Evolutionary conservation across 139 green algal species (phyloP).

Genomic region (Astrephomene gubernaculifera): DNA sequence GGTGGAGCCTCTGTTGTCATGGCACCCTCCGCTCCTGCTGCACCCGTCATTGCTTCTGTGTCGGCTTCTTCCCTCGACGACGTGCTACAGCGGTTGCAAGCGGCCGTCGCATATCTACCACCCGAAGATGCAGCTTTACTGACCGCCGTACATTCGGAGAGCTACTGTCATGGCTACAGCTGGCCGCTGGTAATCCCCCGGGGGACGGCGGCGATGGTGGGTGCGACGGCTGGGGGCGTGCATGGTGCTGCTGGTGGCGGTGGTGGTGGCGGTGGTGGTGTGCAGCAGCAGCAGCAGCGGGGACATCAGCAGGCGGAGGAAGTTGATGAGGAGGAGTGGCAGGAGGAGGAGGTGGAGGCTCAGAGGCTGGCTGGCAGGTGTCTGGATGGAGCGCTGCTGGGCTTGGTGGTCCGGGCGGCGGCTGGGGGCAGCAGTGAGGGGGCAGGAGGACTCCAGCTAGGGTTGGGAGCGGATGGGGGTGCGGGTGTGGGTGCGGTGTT

Average conservation of each 20-base stretch:
- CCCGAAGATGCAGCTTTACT: not conserved
- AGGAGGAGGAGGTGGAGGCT: slow-evolving; percentile 12
- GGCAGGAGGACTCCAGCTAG: no score
- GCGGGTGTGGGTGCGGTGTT: not conserved
- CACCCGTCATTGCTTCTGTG: no score
- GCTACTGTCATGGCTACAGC: slow-evolving; percentile 8
- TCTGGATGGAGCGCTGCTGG: slow-evolving; percentile 4
- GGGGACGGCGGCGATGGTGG: slow-evolving; percentile 5
- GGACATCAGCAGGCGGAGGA: not conserved
- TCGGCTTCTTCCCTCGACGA: no score
- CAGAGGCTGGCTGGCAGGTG: not conserved
- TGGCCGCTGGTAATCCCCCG: slow-evolving; percentile 32
- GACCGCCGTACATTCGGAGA: not conserved
- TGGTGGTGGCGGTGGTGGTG: not conserved
- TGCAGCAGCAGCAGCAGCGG: not conserved
- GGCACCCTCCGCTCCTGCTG: no score
- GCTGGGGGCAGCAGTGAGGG: not conserved
- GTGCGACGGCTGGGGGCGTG: not conserved
- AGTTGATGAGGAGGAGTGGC: not conserved
- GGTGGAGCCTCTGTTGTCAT: no score
- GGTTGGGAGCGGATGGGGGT: not conserved
- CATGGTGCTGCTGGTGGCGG: not conserved
- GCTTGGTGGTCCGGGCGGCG: not conserved
- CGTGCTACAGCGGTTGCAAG: not conserved
- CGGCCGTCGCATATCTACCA: not conserved